Evolutionary conservation across 805 yeast genomes (phyloP).

Genomic region (Kodamaea nitidulidarum): DNA sequence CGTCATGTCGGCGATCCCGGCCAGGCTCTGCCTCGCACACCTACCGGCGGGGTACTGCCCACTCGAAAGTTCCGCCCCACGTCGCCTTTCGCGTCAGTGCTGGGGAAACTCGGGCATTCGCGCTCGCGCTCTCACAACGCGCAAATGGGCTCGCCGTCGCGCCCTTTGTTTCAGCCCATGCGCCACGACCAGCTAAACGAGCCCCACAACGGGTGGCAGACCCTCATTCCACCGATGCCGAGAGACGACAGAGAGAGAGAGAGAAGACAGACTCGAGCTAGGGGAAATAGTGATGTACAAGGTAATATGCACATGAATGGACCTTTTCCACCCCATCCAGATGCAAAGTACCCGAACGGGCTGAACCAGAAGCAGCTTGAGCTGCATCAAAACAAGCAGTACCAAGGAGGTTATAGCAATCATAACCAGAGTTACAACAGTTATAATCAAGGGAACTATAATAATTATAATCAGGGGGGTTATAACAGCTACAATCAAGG

Average conservation of each 20-base stretch:
- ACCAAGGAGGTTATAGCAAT: no score
- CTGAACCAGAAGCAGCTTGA: no score
- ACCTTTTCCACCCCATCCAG: no score
- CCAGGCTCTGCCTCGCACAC: neutral
- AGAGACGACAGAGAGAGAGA: conserved; percentile 9
- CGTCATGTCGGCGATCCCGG: neutral
- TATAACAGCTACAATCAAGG: neutral
- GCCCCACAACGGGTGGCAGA: conserved; percentile 20
- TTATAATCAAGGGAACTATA: no score
- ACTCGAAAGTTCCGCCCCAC: conserved; percentile 4
- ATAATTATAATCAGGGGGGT: no score
- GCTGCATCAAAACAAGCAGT: no score
- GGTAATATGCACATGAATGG: no score
- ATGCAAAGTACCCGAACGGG: no score
- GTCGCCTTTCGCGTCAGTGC: conserved; percentile 4
- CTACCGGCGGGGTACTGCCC: conserved; percentile 4
- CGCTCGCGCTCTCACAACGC: conserved; percentile 15
- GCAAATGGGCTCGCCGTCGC: conserved; percentile 11
- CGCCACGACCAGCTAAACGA: conserved; percentile 12
- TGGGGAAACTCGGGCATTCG: conserved; percentile 9
- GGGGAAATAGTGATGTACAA: no score
- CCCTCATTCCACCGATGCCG: conserved; percentile 35
- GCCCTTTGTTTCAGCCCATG: conserved; percentile 13
- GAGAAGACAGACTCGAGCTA: neutral
- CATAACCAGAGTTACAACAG: no score